Percentiles rank a stretch among this genome's conserved stretches.
phyloP scores from a whole-genome alignment of 2,329 filamentous ascomycete genomes.

The Xylaria arbuscula region DNA sequence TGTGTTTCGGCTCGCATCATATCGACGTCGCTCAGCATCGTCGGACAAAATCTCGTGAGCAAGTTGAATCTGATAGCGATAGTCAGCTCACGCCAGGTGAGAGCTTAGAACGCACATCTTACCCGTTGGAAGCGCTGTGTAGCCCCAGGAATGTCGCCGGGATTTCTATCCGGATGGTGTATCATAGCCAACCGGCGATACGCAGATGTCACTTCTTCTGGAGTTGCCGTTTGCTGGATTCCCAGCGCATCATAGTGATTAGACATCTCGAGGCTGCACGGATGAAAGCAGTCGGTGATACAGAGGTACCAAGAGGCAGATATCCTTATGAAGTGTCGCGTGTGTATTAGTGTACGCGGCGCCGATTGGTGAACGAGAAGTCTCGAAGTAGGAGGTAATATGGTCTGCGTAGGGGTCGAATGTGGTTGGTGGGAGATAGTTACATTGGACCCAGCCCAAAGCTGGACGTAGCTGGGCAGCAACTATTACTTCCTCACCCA shows the following conservation, averaged over 20 bases:
- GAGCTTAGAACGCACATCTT: not conserved
- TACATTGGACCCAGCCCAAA: too few species aligned
- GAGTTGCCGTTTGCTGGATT: constrained; percentile 40
- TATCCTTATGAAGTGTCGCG: too few species aligned
- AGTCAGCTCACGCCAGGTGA: not conserved
- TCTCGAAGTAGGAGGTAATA: too few species aligned
- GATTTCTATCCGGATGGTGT: constrained; percentile 48
- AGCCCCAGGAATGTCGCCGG: constrained; percentile 36
- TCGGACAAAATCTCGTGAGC: constrained; percentile 46
- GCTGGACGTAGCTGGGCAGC: too few species aligned
- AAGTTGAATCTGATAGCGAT: constrained; percentile 39
- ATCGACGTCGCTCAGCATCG: constrained; percentile 35
- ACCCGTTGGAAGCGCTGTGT: constrained; percentile 45
- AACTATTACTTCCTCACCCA: too few species aligned
- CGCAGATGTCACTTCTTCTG: constrained; percentile 40
- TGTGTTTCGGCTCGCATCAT: constrained; percentile 36
- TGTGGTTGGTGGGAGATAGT: too few species aligned
- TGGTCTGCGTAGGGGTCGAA: too few species aligned
- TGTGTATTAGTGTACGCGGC: too few species aligned
- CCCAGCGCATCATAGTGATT: constrained; percentile 46
- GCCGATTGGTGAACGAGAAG: too few species aligned
- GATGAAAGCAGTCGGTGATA: not conserved
- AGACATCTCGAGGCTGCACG: constrained; percentile 13
- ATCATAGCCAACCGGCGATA: constrained; percentile 43
- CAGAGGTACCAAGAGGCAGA: not conserved